Base-by-base conservation (phyloP, 2,329 filamentous ascomycete species). In the Periconia sp. region DNA sequence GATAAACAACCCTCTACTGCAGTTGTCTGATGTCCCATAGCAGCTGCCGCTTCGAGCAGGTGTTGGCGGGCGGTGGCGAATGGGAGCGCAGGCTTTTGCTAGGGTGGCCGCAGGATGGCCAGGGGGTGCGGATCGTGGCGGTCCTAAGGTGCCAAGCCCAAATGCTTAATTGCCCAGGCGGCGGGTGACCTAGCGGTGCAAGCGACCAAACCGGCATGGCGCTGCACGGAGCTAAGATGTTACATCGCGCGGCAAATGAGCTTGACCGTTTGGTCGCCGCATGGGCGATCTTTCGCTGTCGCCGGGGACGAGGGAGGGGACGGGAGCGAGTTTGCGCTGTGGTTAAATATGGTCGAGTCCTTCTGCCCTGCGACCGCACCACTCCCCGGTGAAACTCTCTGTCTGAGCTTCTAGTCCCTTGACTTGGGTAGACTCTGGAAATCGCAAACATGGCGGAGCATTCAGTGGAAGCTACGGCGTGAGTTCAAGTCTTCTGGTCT, bases 401-500 rank as follows among this genome's bases (percentile, higher is more conserved):
- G 28, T 36, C 16, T 19, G 13, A 22, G 13, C 17, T 18, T 33
- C 15, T 44, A 40, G 45, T 21, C 21, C 23, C 28, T 36, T 36
- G 15, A 17, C 16, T 10, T 12, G 29, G n/a, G 22, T 40, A 31
- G 19, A 25, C 44, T 28, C 25, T 15, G 35, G n/a, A n/a, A n/a
- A n/a, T n/a, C n/a, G n/a, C 36, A 31, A 38, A 12, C 52, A 47
- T 46, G 36, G 61, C 60, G 56, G 61, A 62, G 37, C 47, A 53
- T 40, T 53, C 58, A 43, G 50, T 61, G 25, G 61, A 66, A 48
- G 56, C 56, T 46, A 56, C 59, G 15, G 56, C 50, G 65, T 68
- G 54, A 42, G 63, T 59, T 36, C 4, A 22, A 2, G 16, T 9
- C 4, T n/a, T 25, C 8, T 13, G n/a, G n/a, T n/a, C n/a, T n/a